Base-by-base conservation (phyloP, 306 rosid genomes). In the Betula pendula region DNA sequence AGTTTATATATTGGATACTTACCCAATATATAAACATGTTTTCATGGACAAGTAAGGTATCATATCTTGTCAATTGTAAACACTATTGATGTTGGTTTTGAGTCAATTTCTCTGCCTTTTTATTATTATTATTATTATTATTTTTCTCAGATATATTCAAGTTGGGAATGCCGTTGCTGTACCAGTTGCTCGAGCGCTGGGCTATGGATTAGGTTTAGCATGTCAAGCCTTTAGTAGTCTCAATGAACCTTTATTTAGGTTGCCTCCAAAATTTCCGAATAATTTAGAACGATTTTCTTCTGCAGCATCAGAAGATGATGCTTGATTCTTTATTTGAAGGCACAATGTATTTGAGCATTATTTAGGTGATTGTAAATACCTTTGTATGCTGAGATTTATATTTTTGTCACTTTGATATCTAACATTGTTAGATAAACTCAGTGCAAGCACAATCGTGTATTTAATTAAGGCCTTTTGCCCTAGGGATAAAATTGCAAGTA, bases 111-210 rank as follows among this genome's bases (percentile, higher is more conserved):
- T 35, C 5, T 4, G 5, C 5, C 0, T 35, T 35, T 35, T 35
- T 31, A 1, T 31, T 31, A 31, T 10, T n/a, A n/a, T n/a, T n/a
- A n/a, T n/a, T n/a, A n/a, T n/a, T n/a, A n/a, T n/a, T n/a, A n/a
- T 24, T 20, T 24, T 25, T 11, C 13, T 65, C 67, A 94, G 98
- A 80, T 94, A 94, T 71, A 88, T 85, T 17, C 98, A 94, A 83
- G 93, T 92, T 35, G 98, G 98, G 10, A 94, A 94, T 77, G 98
- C 98, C 0, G 98, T 94, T 2, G 97, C 98, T 1, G 90, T 94
- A 52, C 98, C 97, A 0, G 98, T 92, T 1, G 90, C 93, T 3
- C 75, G 93, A 45, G 96, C 91, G 1, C 74, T 94, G 20, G 98
- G 98, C 11, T 92, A 87, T 62, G 73, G 92, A 0, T 81, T 94